These are phyloP conservation scores for Diplocarpon mali DNA, from an alignment of 2,329 filamentous ascomycete genomes.

Conservation along the genomic window DNA sequence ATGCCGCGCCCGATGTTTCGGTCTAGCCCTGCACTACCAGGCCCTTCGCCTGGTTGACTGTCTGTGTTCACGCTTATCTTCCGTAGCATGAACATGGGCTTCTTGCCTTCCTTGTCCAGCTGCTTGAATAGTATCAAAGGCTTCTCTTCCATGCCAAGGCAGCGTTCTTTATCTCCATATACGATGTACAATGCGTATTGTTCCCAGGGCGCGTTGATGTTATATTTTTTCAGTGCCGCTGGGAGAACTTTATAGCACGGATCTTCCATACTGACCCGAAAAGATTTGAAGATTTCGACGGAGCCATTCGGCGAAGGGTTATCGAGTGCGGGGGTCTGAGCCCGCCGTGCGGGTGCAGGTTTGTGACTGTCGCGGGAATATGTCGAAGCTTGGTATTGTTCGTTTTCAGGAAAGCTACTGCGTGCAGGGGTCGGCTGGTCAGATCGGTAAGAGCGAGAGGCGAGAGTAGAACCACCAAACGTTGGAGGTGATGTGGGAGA, in stretches of 20 bases:
- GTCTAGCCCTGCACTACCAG: conserved; percentile 23
- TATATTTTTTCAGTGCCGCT: conserved; percentile 92
- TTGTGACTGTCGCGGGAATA: conserved; percentile 26
- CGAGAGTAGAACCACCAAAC: conserved; percentile 36
- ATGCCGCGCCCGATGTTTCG: conserved; percentile 15
- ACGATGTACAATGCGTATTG: conserved; percentile 98
- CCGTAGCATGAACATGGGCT: conserved; percentile 98
- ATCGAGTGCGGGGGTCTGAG: conserved; percentile 51
- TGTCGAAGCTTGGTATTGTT: conserved; percentile 21
- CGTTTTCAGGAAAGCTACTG: conserved; percentile 41
- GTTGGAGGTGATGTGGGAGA: conserved; percentile 57
- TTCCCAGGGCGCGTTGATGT: conserved; percentile 95
- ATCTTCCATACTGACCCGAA: conserved; percentile 95
- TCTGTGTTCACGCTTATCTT: conserved; percentile 27
- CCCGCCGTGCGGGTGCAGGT: conserved; percentile 37
- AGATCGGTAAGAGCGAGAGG: conserved; percentile 47
- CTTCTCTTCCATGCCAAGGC: conserved; percentile 82
- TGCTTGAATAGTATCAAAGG: conserved; percentile 96
- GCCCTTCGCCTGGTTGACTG: conserved; percentile 34
- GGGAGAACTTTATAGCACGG: conserved; percentile 95
- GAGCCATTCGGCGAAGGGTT: conserved; percentile 44
- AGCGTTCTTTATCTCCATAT: conserved; percentile 95
- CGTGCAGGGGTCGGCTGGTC: conserved; percentile 43
- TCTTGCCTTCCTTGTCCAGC: conserved; percentile 90
- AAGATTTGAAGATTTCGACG: conserved; percentile 98